Evolutionary conservation across 805 yeast species (phyloP), one percentile per base, ranked within the genome.

Genomic region (Torulaspora maleeae): DNA sequence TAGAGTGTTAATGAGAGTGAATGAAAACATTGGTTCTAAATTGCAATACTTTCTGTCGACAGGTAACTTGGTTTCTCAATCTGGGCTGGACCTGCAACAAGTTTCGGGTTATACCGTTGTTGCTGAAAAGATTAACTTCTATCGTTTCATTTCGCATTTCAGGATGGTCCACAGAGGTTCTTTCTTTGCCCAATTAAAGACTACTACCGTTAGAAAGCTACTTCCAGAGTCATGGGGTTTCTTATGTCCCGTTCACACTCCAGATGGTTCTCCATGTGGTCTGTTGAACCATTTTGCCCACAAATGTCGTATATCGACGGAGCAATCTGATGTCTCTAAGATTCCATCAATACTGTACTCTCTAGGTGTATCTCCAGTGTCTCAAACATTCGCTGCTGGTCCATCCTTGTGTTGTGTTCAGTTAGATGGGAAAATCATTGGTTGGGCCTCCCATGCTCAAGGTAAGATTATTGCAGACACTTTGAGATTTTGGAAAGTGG

Each of bases 261-360:
- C 99, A 5, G 99, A 93, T 83, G 99, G 99, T 58, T 86, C 98
- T 41, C 99, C 99, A 16, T 93, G 99, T 81, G 99, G 99, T 73
- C 75, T 93, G 66, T 74, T 93, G 61, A 93, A 93, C 70, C 99
- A 93, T 76, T 82, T 93, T 72, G 84, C 98, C 8, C 97, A 93
- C 71, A 89, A 87, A 68, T 93, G 99, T 76, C 75, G 77, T 57
- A 85, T 93, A 49, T 80, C 96, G 5, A 90, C 97, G 7, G 66
- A 68, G 35, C 81, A 80, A 19, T 71, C 84, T 4, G 95, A 90
- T 61, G 91, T 83, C 13, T 76, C 87, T 5, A 70, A 71, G 22
- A 80, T 93, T 34, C 86, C 95, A 22, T 66, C 70, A 7, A 76
- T 82, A 2, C 73, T 90, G 51, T 75, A 78, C 48, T 71, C 78